Evolutionary conservation across 2,329 filamentous ascomycete genomes (phyloP), one percentile per base, ranked within the genome.

Genomic region (Teratosphaeria zuluensis): DNA sequence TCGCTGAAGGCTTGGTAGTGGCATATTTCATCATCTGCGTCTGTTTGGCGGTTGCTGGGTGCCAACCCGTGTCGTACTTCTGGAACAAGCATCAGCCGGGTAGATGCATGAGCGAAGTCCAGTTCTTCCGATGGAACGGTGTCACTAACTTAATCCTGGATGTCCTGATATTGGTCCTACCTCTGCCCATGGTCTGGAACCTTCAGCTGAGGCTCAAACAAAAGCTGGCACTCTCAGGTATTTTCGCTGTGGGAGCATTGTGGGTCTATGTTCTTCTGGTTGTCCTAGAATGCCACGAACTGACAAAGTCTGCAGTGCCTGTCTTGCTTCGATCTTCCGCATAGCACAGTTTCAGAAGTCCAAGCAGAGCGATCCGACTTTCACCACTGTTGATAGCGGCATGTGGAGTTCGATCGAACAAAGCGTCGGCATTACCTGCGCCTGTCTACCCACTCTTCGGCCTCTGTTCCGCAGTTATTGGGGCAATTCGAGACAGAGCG

Each of bases 101-200:
- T 28, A 48, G 64, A 66, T 80, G 78, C 60, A 56, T 77, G 51
- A 68, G 65, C 31, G 68, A 66, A 30, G 70, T 73, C 31, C 69
- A 74, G 19, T 68, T 65, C 0, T 70, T 79, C 46, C 70, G 74
- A 58, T 78, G 76, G 76, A 70, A 74, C 58, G 76, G 74, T 1
- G 77, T 76, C 35, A 75, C 76, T 0, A 73, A 78, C 58, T 78
- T 79, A 19, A 59, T 70, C 3, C 75, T 77, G 4, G 77, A 79
- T 59, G 62, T 79, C 19, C 67, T 70, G 1, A 73, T 78, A 16
- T 62, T 79, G 6, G 55, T 75, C n/a, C 70, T 80, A 28, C 78
- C 77, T 0, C 73, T 80, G 42, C 76, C 75, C 1, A 72, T 74
- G 6, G 67, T 79, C 21, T 63, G 67, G 4, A 64, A 67, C 2